These are phyloP conservation scores for Citrullus colocynthis DNA, from an alignment of 306 rosid genomes.

Conservation along the genomic window DNA sequence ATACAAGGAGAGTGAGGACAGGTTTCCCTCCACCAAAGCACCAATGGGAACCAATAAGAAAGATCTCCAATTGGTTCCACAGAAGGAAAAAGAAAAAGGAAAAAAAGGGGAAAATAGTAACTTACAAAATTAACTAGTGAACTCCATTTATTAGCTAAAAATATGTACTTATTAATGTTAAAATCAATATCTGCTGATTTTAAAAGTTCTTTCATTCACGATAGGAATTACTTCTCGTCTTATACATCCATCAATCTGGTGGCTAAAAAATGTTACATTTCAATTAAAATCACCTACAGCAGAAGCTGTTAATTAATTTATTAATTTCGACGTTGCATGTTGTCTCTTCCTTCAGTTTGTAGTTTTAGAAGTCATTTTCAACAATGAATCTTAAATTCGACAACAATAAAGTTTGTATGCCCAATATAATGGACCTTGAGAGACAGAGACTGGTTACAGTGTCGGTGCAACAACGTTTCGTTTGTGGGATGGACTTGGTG, in stretches of 20 bases:
- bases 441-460: not conserved
- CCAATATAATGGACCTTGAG: not conserved
- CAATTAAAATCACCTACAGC: not conserved
- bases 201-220: not conserved
- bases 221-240: not conserved
- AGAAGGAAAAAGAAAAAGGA: no score
- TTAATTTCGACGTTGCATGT: not conserved
- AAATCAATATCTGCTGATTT: not conserved
- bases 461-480: not conserved
- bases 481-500: not conserved
- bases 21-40: not conserved
- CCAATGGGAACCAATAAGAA: not conserved
- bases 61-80: not conserved
- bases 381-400: not conserved
- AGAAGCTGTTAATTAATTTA: not conserved
- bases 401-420: not conserved
- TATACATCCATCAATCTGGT: not conserved
- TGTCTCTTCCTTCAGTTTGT: not conserved
- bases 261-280: not conserved
- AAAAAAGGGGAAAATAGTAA: not conserved
- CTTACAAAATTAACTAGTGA: not conserved
- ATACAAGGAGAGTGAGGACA: not conserved
- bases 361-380: not conserved
- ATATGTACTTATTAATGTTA: not conserved
- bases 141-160: not conserved